Evolutionary conservation across 495 filamentous ascomycete genomes (phyloP).

Genomic region (Penicillium nucicola): DNA sequence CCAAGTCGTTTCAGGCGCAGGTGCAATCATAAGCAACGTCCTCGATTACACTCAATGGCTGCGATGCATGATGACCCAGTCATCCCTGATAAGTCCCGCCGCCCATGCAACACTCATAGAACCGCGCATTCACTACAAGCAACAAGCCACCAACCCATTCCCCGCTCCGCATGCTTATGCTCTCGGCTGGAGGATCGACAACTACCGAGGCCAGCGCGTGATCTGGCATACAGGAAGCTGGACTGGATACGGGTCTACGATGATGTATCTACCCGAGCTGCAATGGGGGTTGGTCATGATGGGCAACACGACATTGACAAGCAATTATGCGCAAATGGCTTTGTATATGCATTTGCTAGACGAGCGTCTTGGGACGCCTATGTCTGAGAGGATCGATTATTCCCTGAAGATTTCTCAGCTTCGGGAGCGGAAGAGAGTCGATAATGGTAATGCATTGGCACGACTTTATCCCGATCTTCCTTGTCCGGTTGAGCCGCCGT

Average conservation of each 20-base stretch:
- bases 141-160: conserved; percentile 9
- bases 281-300: conserved; percentile 45
- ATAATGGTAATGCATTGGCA: conserved; percentile 6
- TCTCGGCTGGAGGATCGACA: conserved; percentile 41
- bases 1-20: conserved; percentile 42
- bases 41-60: conserved; percentile 53
- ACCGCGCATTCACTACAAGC: conserved; percentile 28
- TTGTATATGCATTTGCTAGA: conserved; percentile 41
- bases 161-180: conserved; percentile 32
- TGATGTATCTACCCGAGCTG: conserved; percentile 44
- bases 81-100: conserved; percentile 24
- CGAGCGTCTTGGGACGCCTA: conserved; percentile 24
- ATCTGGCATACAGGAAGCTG: conserved; percentile 45
- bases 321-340: conserved; percentile 21
- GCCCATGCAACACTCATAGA: conserved; percentile 31
- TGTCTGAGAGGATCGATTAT: neutral
- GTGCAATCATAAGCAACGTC: conserved; percentile 48
- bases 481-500: conserved; percentile 15
- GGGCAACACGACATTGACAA: conserved; percentile 39
- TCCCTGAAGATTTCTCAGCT: neutral
- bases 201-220: conserved; percentile 40
- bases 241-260: conserved; percentile 39
- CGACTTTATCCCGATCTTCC: conserved; percentile 24
- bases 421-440: conserved; percentile 14
- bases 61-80: conserved; percentile 28